Evolutionary conservation across 352 stramenopile genomes (phyloP).

Genomic region (Globisporangium carolinianum): DNA sequence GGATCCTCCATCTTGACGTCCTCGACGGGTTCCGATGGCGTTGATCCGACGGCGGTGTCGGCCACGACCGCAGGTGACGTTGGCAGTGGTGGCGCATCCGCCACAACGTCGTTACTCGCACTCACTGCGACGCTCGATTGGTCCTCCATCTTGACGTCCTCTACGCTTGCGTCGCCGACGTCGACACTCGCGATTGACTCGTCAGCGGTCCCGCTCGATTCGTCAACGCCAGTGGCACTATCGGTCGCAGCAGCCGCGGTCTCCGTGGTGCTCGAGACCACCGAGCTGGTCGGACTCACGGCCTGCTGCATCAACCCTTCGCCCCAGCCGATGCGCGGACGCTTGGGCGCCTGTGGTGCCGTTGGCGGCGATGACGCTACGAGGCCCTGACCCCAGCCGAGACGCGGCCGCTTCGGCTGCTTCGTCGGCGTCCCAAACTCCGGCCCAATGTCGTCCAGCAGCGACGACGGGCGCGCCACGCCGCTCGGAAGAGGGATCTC

Average conservation of each 20-base stretch:
- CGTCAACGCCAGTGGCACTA: background rate
- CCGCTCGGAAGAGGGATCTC: constrained; percentile 47
- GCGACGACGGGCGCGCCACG: constrained; percentile 4
- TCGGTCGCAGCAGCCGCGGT: background rate
- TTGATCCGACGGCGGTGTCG: background rate
- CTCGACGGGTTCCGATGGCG: background rate
- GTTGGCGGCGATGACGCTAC: constrained; percentile 50
- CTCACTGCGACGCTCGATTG: background rate
- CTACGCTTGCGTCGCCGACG: background rate
- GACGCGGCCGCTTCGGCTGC: constrained; percentile 44
- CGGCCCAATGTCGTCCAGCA: constrained; percentile 13
- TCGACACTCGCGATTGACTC: constrained; percentile 2
- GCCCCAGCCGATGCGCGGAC: constrained; percentile 76
- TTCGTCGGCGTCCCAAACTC: constrained; percentile 37
- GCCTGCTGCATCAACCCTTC: constrained; percentile 55
- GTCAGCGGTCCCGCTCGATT: background rate
- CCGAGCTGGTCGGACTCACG: constrained; percentile 7
- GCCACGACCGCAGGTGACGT: background rate
- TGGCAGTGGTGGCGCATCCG: background rate
- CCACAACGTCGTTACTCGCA: background rate
- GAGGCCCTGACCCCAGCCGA: constrained; percentile 83
- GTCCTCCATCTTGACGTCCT: constrained; percentile 7
- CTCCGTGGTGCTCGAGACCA: constrained; percentile 10
- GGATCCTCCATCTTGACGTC: constrained; percentile 2
- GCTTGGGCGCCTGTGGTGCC: constrained; percentile 33